Evolutionary conservation across 2,329 filamentous ascomycete genomes (phyloP), one percentile per base, ranked within the genome.

Genomic region (Diaporthe sp.): DNA sequence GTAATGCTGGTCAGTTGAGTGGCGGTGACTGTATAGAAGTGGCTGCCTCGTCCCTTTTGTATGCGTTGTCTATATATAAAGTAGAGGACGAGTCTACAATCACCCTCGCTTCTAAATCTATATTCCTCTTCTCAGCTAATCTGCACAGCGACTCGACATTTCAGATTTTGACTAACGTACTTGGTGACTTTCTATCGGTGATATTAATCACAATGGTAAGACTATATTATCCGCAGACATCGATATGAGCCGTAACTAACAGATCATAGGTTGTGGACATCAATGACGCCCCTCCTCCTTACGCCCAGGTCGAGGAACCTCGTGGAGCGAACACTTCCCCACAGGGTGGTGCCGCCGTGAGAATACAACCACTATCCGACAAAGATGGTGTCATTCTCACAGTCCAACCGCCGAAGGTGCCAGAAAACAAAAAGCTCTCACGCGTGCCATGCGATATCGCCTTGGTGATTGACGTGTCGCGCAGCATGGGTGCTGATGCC

Each of bases 381-480:
- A 77, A 78, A 3, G 81, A 86, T 13, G 85, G 85, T 1, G 77
- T 90, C 1, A 70, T 90, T 4, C 79, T 89, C 76, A 86, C 84
- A 61, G 80, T 90, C 15, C 79, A 84, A 5, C 86, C 88, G 0
- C 88, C 88, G 0, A 79, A 55, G 4, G 71, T 79, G 9, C 86
- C 86, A 1, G 37, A 53, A 0, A 25, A 77, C 3, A 27, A 63
- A 1, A 53, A 76, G 0, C 75, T 82, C 0, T 72, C 78, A 9
- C 87, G 88, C 78, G 83, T 88, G 0, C 86, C 89, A 2, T 91
- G 88, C 78, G 90, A 92, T 75, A 88, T 92, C 42, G 90, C 91
- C 2, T 84, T 92, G 4, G 89, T 90, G 22, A 91, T 92, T 71
- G 90, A 92, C 78, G 84, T 91, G 19, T 92, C 90, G 0, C 85